Evolutionary conservation across 176 grass and related monocot species (phyloP).

Genomic region (Ananas comosus): DNA sequence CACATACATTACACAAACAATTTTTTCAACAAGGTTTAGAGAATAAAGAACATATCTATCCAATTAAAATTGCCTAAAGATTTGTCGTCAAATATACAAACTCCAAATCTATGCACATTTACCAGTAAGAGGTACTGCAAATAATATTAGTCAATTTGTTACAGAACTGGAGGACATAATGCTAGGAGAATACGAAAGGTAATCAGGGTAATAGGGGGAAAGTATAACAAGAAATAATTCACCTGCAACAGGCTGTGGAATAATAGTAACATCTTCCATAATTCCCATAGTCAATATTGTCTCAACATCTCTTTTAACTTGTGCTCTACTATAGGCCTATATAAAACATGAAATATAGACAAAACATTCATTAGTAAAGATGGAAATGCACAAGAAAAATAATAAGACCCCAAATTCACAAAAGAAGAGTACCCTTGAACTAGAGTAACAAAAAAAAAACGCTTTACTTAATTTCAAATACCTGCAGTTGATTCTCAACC

Average conservation of each 20-base stretch:
- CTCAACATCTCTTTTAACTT: slow-evolving; percentile 95
- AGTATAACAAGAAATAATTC: not conserved
- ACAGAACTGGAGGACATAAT: not conserved
- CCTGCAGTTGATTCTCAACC: not conserved
- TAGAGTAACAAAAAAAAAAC: not conserved
- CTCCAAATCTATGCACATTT: not conserved
- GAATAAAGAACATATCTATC: too few relatives aligned
- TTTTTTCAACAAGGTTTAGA: not conserved
- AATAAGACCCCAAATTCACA: slow-evolving; percentile 7
- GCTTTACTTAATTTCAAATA: not conserved
- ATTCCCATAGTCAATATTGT: slow-evolving; percentile 99
- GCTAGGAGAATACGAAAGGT: not conserved
- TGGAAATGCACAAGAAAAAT: not conserved
- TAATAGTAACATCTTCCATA: slow-evolving; percentile 95
- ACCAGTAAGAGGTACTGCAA: not conserved
- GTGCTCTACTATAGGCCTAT: slow-evolving; percentile 81
- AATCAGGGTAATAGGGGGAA: not conserved
- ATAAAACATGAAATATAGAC: not conserved
- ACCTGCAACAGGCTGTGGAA: slow-evolving; percentile 87
- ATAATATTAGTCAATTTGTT: not conserved
- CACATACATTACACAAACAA: not conserved
- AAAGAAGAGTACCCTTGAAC: not conserved
- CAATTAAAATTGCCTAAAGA: not conserved
- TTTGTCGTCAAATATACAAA: not conserved
- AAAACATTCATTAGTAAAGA: not conserved